Conservation (phyloP, 202 grass and related monocot species). For the Setaria italica region DNA sequence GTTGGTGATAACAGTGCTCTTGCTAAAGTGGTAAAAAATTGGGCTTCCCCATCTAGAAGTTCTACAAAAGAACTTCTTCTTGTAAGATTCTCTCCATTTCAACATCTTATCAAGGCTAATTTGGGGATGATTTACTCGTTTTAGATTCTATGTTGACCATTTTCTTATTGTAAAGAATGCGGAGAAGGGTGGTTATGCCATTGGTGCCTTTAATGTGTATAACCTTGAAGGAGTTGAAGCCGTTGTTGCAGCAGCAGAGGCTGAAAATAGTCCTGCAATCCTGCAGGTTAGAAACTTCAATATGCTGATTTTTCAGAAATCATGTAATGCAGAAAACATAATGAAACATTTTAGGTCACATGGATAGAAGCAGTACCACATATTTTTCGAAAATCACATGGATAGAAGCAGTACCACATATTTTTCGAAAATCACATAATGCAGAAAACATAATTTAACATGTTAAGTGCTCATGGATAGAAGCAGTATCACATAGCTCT, state of each 20-base stretch:
- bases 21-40: constrained; percentile 81
- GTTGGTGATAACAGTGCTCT: constrained; percentile 88
- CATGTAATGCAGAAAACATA: constrained; percentile 7
- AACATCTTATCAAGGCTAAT: constrained; percentile 29
- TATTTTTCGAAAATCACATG: background rate
- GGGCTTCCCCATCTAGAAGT: constrained; percentile 70
- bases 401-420: constrained; percentile 6
- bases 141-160: constrained; percentile 38
- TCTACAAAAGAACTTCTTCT: constrained; percentile 83
- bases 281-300: constrained; percentile 71
- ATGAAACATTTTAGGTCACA: background rate
- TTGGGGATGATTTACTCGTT: constrained; percentile 27
- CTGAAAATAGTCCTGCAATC: constrained; percentile 90
- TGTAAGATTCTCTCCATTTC: constrained; percentile 64
- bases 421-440: constrained; percentile 24
- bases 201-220: constrained; percentile 99
- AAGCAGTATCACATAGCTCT: constrained; percentile 2
- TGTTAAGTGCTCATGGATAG: background rate
- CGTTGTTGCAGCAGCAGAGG: constrained; percentile 88
- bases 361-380: constrained; percentile 2
- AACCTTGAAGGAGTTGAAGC: constrained; percentile 96
- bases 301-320: constrained; percentile 31
- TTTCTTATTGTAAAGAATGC: constrained; percentile 70
- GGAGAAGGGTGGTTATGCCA: constrained; percentile 83
- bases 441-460: constrained; percentile 7